Conservation (phyloP, 768 basidiomycete genomes). For the Mycena amicta region DNA sequence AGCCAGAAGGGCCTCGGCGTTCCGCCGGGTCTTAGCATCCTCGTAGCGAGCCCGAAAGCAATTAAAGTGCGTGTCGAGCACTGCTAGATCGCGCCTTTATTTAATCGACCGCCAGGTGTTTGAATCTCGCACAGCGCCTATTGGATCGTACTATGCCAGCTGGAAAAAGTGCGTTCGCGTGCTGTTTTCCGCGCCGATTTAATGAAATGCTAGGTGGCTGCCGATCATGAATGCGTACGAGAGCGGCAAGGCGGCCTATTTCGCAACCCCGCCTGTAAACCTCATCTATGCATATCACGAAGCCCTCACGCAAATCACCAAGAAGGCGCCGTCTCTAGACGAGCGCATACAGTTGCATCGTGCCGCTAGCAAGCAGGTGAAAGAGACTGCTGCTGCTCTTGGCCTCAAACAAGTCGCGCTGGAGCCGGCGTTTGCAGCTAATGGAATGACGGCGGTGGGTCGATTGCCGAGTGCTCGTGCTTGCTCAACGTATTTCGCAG, state of each 20-base stretch:
- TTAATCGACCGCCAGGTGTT: conserved; percentile 46
- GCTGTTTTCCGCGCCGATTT: not conserved
- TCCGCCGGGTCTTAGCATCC: conserved; percentile 90
- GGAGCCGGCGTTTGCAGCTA: conserved; percentile 67
- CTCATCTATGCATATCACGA: conserved; percentile 88
- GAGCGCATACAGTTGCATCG: conserved; percentile 81
- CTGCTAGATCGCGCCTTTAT: not conserved
- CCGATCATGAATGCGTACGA: conserved; percentile 96
- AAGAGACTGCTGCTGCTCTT: conserved; percentile 61
- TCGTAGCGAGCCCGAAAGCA: conserved; percentile 80
- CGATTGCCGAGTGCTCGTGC: not conserved
- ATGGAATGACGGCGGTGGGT: conserved; percentile 91
- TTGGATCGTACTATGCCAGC: conserved; percentile 81
- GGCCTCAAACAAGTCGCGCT: conserved; percentile 77
- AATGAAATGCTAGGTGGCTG: conserved; percentile 61
- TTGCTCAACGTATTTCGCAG: conserved; percentile 35
- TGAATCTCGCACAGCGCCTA: conserved; percentile 62
- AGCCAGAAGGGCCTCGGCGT: conserved; percentile 92
- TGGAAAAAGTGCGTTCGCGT: conserved; percentile 70
- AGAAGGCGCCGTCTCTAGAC: conserved; percentile 62
- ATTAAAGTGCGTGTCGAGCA: conserved; percentile 51
- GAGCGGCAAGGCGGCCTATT: conserved; percentile 78
- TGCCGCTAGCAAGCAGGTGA: conserved; percentile 67
- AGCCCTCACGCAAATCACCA: conserved; percentile 76
- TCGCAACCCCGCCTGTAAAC: conserved; percentile 95